Percentiles rank a stretch among this genome's conserved stretches.
Conservation (phyloP, 345 rosid genomes). For the Jatropha curcas region DNA sequence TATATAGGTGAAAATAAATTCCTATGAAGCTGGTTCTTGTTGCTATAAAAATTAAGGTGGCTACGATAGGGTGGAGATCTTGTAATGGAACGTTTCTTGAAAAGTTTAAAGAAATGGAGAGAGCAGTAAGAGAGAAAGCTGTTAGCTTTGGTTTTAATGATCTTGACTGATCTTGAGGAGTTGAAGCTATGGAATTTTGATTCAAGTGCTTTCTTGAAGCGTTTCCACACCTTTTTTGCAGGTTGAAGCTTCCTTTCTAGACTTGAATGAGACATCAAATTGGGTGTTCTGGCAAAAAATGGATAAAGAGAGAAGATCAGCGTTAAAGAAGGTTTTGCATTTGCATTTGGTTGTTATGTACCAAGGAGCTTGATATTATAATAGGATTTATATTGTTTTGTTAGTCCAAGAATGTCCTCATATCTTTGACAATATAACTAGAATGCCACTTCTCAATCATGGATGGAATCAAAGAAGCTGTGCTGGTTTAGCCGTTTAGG, state of each 20-base stretch:
- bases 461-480: neutral
- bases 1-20: conserved; percentile 35
- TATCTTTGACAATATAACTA: neutral
- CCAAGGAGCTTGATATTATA: too few species aligned
- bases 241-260: conserved; percentile 61
- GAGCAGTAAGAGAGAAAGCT: conserved; percentile 49
- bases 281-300: neutral
- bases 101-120: conserved; percentile 44
- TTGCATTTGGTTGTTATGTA: too few species aligned
- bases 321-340: neutral
- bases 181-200: conserved; percentile 48
- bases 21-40: conserved; percentile 21
- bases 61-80: conserved; percentile 9
- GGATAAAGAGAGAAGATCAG: neutral
- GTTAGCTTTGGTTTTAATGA: conserved; percentile 31
- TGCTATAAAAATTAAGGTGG: neutral
- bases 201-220: conserved; percentile 41
- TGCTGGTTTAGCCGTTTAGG: conserved; percentile 1
- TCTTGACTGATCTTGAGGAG: conserved; percentile 38
- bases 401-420: neutral
- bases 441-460: neutral
- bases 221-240: conserved; percentile 62
- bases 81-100: conserved; percentile 41
- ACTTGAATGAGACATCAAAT: conserved; percentile 46
- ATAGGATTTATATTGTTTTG: neutral